These are phyloP conservation scores for Leccinellum rugosiceps DNA, from an alignment of 768 basidiomycete species.

Conservation along the genomic window DNA sequence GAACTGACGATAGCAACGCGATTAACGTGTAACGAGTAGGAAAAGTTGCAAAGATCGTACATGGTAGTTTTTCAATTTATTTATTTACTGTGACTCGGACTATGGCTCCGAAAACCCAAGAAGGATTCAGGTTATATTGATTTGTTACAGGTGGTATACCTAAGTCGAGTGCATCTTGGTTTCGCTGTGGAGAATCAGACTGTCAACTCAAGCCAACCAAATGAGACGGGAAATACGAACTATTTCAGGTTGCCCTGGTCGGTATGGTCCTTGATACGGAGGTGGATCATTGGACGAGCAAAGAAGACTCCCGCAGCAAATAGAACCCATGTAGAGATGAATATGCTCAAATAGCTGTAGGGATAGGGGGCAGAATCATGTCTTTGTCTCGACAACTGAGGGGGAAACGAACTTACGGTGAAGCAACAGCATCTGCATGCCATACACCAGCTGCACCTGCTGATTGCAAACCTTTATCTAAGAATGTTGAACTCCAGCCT, in stretches of 20 bases:
- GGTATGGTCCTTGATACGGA: constrained; percentile 61
- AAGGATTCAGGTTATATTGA: background rate
- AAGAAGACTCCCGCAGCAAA: constrained; percentile 61
- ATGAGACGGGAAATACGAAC: constrained; percentile 31
- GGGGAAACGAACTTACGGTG: constrained; percentile 49
- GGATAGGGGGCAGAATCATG: background rate
- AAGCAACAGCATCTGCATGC: constrained; percentile 62
- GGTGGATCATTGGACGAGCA: constrained; percentile 69
- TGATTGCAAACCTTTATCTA: constrained; percentile 73
- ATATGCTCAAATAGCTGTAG: constrained; percentile 60
- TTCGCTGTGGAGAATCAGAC: constrained; percentile 10
- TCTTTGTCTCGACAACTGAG: background rate
- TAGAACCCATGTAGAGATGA: constrained; percentile 72
- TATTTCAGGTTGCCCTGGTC: constrained; percentile 50
- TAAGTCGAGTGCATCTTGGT: background rate
- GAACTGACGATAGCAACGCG: too few relatives aligned
- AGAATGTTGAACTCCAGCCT: background rate
- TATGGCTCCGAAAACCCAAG: background rate
- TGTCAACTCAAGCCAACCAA: background rate
- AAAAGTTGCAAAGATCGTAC: too few relatives aligned
- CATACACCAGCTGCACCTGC: constrained; percentile 73
- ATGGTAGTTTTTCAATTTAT: too few relatives aligned
- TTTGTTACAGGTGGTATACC: background rate
- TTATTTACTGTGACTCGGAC: too few relatives aligned
- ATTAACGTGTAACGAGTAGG: too few relatives aligned